Conservation (phyloP, 805 yeast species). For the Wickerhamiella australiensis region DNA sequence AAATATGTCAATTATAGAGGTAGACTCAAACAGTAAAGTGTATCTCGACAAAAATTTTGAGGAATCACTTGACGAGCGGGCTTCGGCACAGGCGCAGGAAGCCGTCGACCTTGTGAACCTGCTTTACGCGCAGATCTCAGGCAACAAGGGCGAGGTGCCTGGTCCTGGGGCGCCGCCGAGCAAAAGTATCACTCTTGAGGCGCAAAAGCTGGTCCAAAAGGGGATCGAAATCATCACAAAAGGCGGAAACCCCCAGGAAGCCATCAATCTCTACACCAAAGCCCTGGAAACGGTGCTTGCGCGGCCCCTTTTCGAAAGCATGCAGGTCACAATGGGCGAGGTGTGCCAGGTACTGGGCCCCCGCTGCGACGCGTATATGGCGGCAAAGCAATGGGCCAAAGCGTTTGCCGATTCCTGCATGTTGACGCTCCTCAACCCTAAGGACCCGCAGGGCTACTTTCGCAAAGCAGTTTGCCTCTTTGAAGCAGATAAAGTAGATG, state of each 20-base stretch:
- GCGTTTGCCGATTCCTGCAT: slow-evolving; percentile 31
- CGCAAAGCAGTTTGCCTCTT: slow-evolving; percentile 27
- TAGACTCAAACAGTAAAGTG: slow-evolving; percentile 8
- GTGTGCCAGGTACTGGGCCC: slow-evolving; percentile 25
- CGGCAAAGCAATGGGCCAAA: slow-evolving; percentile 28
- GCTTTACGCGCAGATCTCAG: slow-evolving; percentile 25
- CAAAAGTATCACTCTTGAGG: slow-evolving; percentile 23
- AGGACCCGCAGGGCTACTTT: slow-evolving; percentile 26
- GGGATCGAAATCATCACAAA: slow-evolving; percentile 26
- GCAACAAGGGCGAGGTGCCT: slow-evolving; percentile 28
- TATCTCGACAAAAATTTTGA: not conserved
- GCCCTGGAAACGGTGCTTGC: slow-evolving; percentile 32
- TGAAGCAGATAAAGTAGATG: slow-evolving; percentile 20
- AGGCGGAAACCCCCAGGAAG: slow-evolving; percentile 26
- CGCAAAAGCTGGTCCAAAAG: slow-evolving; percentile 27
- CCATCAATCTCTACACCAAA: slow-evolving; percentile 27
- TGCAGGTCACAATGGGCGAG: slow-evolving; percentile 28
- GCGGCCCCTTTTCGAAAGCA: slow-evolving; percentile 33
- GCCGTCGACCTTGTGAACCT: slow-evolving; percentile 25
- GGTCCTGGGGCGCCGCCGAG: slow-evolving; percentile 26
- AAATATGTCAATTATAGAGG: not conserved
- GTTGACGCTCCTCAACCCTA: slow-evolving; percentile 26
- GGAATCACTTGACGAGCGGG: slow-evolving; percentile 10
- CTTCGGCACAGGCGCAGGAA: slow-evolving; percentile 18
- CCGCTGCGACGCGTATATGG: slow-evolving; percentile 32